Evolutionary conservation across 306 rosid genomes (phyloP).

Genomic region (Coriaria nepalensis): DNA sequence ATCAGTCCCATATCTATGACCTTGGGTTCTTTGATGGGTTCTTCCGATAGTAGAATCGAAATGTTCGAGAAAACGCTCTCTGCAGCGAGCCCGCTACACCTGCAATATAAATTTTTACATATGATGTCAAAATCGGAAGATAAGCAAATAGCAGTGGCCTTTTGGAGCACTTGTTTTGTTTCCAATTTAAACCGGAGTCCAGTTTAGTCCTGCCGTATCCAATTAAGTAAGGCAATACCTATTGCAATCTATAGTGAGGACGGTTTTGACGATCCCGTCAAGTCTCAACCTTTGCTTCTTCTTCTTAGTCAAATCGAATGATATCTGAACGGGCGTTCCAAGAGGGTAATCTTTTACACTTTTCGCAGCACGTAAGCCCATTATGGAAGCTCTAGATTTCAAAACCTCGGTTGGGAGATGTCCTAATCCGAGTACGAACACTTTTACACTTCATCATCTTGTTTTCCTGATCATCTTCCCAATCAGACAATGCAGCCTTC

Average conservation of each 20-base stretch:
- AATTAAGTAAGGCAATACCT: constrained; percentile 33
- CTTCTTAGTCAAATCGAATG: constrained; percentile 62
- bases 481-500: constrained; percentile 18
- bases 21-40: constrained; percentile 56
- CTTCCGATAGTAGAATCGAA: constrained; percentile 53
- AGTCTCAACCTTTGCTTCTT: constrained; percentile 69
- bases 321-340: constrained; percentile 90
- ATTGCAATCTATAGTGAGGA: constrained; percentile 57
- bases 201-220: not conserved
- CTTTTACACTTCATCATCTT: too few relatives aligned
- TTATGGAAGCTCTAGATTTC: constrained; percentile 55
- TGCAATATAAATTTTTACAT: constrained; percentile 17
- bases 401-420: constrained; percentile 53
- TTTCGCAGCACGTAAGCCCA: constrained; percentile 75
- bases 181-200: too few relatives aligned
- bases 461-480: constrained; percentile 16
- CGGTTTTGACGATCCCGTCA: constrained; percentile 81
- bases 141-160: not conserved
- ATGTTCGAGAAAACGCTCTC: constrained; percentile 66
- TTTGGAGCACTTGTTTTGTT: not conserved
- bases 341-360: constrained; percentile 56
- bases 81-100: constrained; percentile 65
- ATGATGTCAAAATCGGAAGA: not conserved
- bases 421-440: too few relatives aligned
- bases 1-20: constrained; percentile 47